Conservation (phyloP, 1,284 basidiomycete genomes). For the Cutaneotrichosporon sp. region DNA sequence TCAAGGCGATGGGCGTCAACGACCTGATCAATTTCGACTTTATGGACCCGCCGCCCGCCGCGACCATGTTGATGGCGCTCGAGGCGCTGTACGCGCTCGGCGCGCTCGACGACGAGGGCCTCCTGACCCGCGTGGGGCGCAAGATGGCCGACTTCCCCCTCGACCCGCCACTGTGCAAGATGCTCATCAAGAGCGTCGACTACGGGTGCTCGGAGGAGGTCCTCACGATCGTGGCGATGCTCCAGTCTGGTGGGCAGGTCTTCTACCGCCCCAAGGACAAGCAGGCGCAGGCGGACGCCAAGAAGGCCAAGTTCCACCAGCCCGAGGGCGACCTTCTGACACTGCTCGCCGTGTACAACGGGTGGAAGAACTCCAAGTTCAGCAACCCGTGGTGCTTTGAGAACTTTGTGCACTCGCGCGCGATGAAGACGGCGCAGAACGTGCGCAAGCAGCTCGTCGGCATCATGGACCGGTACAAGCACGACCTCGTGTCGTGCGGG, state of each 20-base stretch:
- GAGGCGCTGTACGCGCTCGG: constrained; percentile 93
- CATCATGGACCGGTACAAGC: constrained; percentile 99
- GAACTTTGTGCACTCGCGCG: constrained; percentile 96
- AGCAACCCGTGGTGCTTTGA: constrained; percentile 96
- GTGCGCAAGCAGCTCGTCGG: constrained; percentile 95
- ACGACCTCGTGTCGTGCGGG: constrained; percentile 77
- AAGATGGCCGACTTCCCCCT: constrained; percentile 99
- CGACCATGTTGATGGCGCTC: constrained; percentile 85
- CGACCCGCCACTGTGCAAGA: constrained; percentile 94
- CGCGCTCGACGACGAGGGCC: constrained; percentile 93
- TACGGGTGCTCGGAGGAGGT: constrained; percentile 97
- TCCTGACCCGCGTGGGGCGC: constrained; percentile 87
- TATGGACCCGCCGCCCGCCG: constrained; percentile 97
- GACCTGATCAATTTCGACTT: constrained; percentile 98
- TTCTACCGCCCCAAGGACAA: constrained; percentile 99
- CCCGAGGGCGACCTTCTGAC: constrained; percentile 98
- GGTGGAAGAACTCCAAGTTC: constrained; percentile 94
- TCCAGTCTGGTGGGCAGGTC: constrained; percentile 86
- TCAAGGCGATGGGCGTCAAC: constrained; percentile 99
- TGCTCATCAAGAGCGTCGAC: constrained; percentile 98
- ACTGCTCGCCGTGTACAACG: constrained; percentile 94
- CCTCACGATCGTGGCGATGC: constrained; percentile 94
- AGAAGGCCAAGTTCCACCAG: constrained; percentile 59
- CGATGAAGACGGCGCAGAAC: constrained; percentile 96
- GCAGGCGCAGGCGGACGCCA: constrained; percentile 80